Conservation (phyloP, 164 flowering plant genomes). For the Vitis rotundifolia region DNA sequence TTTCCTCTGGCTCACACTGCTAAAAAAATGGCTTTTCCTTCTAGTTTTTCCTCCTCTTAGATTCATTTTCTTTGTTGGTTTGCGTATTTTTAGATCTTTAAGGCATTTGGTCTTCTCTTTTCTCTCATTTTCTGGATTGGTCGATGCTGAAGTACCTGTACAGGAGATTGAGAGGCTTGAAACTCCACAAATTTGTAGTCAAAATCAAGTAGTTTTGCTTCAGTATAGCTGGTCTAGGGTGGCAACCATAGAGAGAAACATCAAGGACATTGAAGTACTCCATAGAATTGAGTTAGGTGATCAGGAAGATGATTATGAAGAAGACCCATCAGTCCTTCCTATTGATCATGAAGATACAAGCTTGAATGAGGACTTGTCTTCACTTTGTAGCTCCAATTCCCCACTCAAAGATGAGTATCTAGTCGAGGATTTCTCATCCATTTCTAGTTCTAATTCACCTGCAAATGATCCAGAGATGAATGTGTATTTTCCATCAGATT, state of each 20-base stretch:
- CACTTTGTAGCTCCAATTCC: conserved; percentile 6
- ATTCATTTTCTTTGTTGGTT: conserved; percentile 4
- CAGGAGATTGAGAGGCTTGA: conserved; percentile 14
- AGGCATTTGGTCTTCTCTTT: background rate
- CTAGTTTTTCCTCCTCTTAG: conserved; percentile 13
- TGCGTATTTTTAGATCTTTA: conserved; percentile 6
- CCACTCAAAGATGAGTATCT: no score
- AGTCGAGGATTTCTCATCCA: background rate
- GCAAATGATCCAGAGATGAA: background rate
- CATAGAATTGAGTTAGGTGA: no score
- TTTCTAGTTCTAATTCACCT: background rate
- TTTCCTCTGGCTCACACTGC: conserved; percentile 33
- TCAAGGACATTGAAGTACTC: conserved; percentile 2
- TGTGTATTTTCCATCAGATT: background rate
- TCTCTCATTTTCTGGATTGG: conserved; percentile 1
- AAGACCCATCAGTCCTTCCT: conserved; percentile 1
- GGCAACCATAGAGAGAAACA: background rate
- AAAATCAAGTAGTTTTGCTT: conserved; percentile 10
- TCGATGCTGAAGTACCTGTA: background rate
- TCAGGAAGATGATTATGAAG: conserved; percentile 2
- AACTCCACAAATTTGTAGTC: background rate
- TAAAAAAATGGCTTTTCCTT: conserved; percentile 16
- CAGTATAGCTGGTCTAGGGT: background rate
- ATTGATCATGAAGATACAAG: background rate
- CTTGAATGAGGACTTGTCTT: background rate